Base-by-base conservation (phyloP, 192 early-diverging fungal species). In the Haplosporangium gracile region DNA sequence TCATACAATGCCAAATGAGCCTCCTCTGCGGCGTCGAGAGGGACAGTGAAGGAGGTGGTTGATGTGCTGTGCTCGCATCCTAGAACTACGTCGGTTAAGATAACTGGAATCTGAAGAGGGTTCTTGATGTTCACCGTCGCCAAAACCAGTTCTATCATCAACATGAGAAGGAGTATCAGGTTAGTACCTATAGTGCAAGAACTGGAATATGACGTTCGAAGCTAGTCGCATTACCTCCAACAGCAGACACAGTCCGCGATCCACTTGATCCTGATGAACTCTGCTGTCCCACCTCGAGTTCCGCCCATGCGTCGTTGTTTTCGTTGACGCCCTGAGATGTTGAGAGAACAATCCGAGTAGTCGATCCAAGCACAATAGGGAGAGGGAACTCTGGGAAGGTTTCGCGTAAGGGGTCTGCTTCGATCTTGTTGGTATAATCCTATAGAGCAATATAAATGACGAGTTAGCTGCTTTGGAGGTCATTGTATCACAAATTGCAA, bases 61-160 rank as follows among this genome's bases (percentile, higher is more conserved):
- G 78, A 79, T 26, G 84, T 80, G 74, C 85, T 83, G 76, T 90
- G 89, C 39, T 91, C 78, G 80, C 92, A 94, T 53, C 91, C 92
- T 15, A 96, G 77, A 40, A 90, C 88, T 8, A 97, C 68, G 69
- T 96, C 91, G 36, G 90, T 93, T 49, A 96, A 71, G 47, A 90
- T 91, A 16, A 97, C 89, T 18, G 93, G 85, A 22, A 96, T 90
- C 74, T 95, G 92, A 71, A 97, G 83, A 15, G 96, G 96, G 81
- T 97, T 97, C 55, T 90, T 83, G 29, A 94, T 60, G 47, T 88
- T 87, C 60, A 97, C 86, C 5, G 90, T 90, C 6, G 95, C 95
- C 81, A 93, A 90, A 10, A 95, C 90, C 39, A 94, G 93, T 75
- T 97, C 96, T 95, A 88, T 5, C 51, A 57, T 1, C 49, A 43